Conservation (phyloP, 2,329 filamentous ascomycete species). For the Ophiostoma piceae region DNA sequence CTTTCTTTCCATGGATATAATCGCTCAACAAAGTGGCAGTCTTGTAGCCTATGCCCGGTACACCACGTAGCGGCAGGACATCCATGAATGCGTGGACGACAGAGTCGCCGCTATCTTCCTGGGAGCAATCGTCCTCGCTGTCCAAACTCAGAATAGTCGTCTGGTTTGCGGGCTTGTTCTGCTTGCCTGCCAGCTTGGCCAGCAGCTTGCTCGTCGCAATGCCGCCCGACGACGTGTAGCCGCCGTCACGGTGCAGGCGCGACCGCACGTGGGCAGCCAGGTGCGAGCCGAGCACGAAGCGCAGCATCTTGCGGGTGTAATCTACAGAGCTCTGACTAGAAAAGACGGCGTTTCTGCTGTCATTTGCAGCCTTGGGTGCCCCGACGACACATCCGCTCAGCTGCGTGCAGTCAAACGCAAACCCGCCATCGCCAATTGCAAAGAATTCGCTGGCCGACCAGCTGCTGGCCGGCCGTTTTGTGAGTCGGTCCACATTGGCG, state of each 20-base stretch:
- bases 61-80: constrained; percentile 65
- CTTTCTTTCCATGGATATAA: constrained; percentile 36
- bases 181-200: constrained; percentile 75
- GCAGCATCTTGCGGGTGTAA: constrained; percentile 36
- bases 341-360: not conserved
- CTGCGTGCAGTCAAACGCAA: constrained; percentile 65
- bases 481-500: constrained; percentile 67
- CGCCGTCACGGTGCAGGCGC: constrained; percentile 62
- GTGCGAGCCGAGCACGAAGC: constrained; percentile 73
- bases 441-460: constrained; percentile 56
- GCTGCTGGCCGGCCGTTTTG: not conserved
- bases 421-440: constrained; percentile 60
- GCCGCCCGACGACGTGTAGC: constrained; percentile 83
- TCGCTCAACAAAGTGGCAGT: constrained; percentile 54
- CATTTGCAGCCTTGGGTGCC: too few relatives aligned
- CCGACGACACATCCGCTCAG: constrained; percentile 57
- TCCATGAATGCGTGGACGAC: constrained; percentile 67
- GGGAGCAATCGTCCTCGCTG: not conserved
- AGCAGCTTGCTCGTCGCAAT: constrained; percentile 83
- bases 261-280: constrained; percentile 68
- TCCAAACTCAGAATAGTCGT: constrained; percentile 49
- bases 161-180: constrained; percentile 82
- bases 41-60: constrained; percentile 82
- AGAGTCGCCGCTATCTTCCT: not conserved
- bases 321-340: not conserved